These are phyloP conservation scores for Mucor velutinosus DNA, from an alignment of 371 early-diverging fungal species.

Conservation along the genomic window DNA sequence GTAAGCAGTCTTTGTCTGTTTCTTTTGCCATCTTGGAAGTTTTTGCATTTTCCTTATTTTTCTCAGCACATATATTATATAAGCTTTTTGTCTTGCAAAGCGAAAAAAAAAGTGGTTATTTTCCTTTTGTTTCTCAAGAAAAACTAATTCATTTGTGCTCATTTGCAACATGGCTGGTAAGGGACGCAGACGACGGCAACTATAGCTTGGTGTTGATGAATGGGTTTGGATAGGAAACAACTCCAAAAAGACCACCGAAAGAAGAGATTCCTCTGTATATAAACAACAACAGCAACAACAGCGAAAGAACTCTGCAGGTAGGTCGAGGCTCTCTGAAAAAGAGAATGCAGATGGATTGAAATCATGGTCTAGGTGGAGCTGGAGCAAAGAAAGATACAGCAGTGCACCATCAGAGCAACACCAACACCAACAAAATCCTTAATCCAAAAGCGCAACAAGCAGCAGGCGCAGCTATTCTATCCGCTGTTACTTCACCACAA, in stretches of 20 bases:
- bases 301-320: conserved; percentile 28
- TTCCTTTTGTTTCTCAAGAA: neutral
- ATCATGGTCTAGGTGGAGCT: neutral
- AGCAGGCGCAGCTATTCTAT: conserved; percentile 33
- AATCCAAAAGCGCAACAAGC: conserved; percentile 22
- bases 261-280: conserved; percentile 13
- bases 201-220: neutral
- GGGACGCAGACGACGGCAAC: neutral
- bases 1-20: neutral
- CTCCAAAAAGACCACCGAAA: conserved; percentile 21
- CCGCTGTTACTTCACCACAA: conserved; percentile 29
- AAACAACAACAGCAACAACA: conserved; percentile 21
- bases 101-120: neutral
- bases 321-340: neutral
- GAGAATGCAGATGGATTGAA: neutral
- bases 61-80: neutral
- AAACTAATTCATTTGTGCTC: neutral
- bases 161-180: conserved; percentile 3
- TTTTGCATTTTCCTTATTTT: conserved; percentile 1
- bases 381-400: neutral
- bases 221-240: conserved; percentile 12
- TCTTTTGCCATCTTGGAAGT: neutral
- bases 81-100: neutral
- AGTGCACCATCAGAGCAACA: conserved; percentile 5
- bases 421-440: conserved; percentile 1